phyloP scores from a whole-genome alignment of 1,284 basidiomycete species.

The Ceratorhiza oryzae-sativae region DNA sequence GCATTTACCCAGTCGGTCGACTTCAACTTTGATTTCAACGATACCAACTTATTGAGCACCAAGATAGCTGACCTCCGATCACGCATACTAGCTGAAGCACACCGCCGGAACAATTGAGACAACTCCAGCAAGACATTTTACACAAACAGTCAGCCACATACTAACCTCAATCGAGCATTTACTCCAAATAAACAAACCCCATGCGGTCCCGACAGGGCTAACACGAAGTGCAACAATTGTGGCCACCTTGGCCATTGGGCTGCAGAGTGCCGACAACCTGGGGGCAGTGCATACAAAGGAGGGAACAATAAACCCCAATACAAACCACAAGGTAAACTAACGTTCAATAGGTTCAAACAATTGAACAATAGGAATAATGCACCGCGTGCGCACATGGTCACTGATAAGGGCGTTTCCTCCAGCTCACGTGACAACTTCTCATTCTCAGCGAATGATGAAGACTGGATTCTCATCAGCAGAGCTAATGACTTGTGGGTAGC shows the following conservation, averaged over 20 bases:
- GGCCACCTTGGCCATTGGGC: constrained; percentile 15
- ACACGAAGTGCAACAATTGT: constrained; percentile 25
- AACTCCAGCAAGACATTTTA: too few species aligned
- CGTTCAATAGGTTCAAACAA: background rate
- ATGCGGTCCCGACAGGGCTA: constrained; percentile 3
- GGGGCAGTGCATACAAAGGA: background rate
- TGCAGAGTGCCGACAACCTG: constrained; percentile 3
- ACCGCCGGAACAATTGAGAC: too few species aligned
- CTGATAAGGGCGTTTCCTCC: background rate
- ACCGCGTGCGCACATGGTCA: background rate
- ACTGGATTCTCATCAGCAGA: background rate
- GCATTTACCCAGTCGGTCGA: too few species aligned
- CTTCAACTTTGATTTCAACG: too few species aligned
- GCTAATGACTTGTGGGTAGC: background rate
- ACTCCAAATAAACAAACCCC: too few species aligned
- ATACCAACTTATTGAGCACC: too few species aligned
- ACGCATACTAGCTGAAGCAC: too few species aligned
- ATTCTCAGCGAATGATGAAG: background rate
- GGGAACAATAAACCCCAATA: background rate
- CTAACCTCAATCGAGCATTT: too few species aligned
- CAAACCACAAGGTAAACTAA: background rate
- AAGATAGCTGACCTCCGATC: too few species aligned
- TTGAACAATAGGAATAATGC: background rate
- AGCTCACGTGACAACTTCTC: background rate
- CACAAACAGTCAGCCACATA: too few species aligned